Evolutionary conservation across 2,329 filamentous ascomycete genomes (phyloP).

Genomic region (Fusarium xylarioides): DNA sequence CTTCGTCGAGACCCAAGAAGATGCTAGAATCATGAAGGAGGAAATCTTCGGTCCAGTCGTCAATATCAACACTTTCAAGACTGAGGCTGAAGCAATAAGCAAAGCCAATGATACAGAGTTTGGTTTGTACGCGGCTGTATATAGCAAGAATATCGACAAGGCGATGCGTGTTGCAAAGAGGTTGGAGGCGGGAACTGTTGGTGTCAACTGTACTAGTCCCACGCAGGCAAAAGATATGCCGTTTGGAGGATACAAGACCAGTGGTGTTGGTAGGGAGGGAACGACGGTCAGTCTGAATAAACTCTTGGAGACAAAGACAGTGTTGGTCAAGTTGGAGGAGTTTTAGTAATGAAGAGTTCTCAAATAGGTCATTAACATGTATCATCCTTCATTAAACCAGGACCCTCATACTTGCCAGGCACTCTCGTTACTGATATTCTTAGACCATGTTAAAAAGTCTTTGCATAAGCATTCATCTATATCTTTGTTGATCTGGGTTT

Average conservation of each 20-base stretch:
- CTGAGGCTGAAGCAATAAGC: constrained; percentile 45
- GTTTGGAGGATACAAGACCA: constrained; percentile 19
- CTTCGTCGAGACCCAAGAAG: constrained; percentile 29
- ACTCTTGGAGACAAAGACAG: constrained; percentile 23
- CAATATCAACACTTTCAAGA: constrained; percentile 58
- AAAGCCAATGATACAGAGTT: constrained; percentile 57
- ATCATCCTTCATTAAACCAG: background rate
- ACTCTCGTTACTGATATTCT: background rate
- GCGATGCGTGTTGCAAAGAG: constrained; percentile 57
- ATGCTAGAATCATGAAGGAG: constrained; percentile 61
- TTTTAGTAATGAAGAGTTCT: background rate
- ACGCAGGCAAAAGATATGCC: constrained; percentile 5
- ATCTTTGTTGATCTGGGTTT: background rate
- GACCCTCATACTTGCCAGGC: background rate
- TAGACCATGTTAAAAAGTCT: too few species aligned
- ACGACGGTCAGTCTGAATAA: constrained; percentile 12
- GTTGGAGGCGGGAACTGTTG: constrained; percentile 68
- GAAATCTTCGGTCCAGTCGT: constrained; percentile 73
- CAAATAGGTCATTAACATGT: background rate
- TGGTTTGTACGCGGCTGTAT: constrained; percentile 65
- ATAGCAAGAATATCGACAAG: constrained; percentile 61
- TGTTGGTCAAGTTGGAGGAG: constrained; percentile 4
- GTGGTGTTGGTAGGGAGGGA: constrained; percentile 10
- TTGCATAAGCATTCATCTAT: background rate
- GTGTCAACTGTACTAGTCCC: constrained; percentile 57